Base-by-base conservation (phyloP, 2,329 filamentous ascomycete genomes). In the Fusarium brachygibbosum region DNA sequence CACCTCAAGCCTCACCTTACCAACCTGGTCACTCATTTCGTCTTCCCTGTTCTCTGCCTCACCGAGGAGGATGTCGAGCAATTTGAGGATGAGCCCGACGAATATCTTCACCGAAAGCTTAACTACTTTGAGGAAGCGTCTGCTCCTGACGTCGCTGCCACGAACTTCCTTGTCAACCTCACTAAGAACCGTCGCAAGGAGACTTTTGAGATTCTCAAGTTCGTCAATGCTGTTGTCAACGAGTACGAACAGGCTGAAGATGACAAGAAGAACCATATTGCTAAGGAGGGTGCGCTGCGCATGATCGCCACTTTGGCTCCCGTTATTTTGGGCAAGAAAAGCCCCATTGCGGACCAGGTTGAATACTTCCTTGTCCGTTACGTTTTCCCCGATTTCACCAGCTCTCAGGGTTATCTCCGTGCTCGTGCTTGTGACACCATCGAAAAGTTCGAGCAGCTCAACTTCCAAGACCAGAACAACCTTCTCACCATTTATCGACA, bases 291-390 rank as follows among this genome's bases (percentile, higher is more conserved):
- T 75, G 96, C 96, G 48, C 81, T 99, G 76, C 88, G 96, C 66
- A 98, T 99, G 93, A 98, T 99, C 76, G 96, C 94, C 28, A 98
- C 95, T 1, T 84, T 99, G 46, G 93, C 96, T 0, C 93, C 93
- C 32, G 95, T 99, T 53, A 97, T 99, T 49, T 86, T 99, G 35
- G 93, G 94, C 73, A 99, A 98, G 86, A 98, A 98, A 87, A 98
- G 94, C 76, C 96, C 96, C 2, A 98, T 99, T 71, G 96, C 95
- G 35, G 92, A 97, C 76, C 94, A 98, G 80, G 94, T 98, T 59
- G 96, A 99, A 80, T 98, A 97, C 80, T 99, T 99, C 85, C 92
- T 99, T 72, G 95, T 98, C 54, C 92, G 95, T 76, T 97, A 98
- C 76, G 96, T 99, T 59, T 98, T 99, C 84, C 96, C 96, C 46